Conservation (phyloP, 1,284 basidiomycete genomes). For the Ganoderma multipileum region DNA sequence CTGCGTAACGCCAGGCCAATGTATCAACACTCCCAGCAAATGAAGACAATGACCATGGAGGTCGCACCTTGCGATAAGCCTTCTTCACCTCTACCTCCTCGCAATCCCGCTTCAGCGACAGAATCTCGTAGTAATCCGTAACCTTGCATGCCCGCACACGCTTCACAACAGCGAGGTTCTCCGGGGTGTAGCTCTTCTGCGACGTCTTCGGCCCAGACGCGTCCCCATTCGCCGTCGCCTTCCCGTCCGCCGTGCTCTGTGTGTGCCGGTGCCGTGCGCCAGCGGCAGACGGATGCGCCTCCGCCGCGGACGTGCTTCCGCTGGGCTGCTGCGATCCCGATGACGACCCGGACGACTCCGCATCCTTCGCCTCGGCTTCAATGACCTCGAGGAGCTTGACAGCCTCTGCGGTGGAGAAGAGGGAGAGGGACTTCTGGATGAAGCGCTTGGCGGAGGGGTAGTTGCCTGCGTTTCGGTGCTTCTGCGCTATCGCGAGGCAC, state of each 20-base stretch:
- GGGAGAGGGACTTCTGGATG: constrained; percentile 86
- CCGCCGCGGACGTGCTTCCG: constrained; percentile 55
- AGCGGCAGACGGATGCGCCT: constrained; percentile 72
- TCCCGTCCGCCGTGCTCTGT: constrained; percentile 35
- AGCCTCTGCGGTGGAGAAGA: constrained; percentile 87
- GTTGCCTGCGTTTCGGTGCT: constrained; percentile 76
- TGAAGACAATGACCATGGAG: constrained; percentile 13
- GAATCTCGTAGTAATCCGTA: constrained; percentile 94
- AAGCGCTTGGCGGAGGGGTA: constrained; percentile 86
- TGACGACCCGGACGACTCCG: constrained; percentile 36
- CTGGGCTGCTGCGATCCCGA: constrained; percentile 43
- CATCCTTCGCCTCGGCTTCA: constrained; percentile 50
- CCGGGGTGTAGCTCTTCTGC: constrained; percentile 86
- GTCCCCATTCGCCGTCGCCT: constrained; percentile 42
- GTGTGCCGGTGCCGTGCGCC: constrained; percentile 69
- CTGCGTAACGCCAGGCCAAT: constrained; percentile 46
- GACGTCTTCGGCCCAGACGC: constrained; percentile 51
- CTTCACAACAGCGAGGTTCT: constrained; percentile 88
- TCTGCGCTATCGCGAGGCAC: constrained; percentile 80
- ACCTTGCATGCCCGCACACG: constrained; percentile 86
- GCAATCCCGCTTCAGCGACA: constrained; percentile 85
- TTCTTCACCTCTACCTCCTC: constrained; percentile 94
- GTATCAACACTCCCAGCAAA: constrained; percentile 8
- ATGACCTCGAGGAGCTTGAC: constrained; percentile 70
- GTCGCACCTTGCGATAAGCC: constrained; percentile 92